Conservation (phyloP, 306 rosid species). For the Elaeagnus macrophylla region DNA sequence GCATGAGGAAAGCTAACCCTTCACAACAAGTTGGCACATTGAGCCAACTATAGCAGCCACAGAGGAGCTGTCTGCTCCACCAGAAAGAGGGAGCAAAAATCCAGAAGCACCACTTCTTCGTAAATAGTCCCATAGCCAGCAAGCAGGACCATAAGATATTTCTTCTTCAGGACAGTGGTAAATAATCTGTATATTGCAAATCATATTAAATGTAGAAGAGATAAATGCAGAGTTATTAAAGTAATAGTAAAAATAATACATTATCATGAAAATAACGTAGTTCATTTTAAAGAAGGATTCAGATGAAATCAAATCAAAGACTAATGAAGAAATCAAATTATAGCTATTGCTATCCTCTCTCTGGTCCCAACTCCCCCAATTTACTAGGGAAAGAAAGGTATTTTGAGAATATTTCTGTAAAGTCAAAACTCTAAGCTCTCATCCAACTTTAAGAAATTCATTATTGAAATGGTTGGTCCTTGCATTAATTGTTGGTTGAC, state of each 20-base stretch:
- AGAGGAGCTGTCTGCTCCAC: conserved; percentile 97
- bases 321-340: neutral
- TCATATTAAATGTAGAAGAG: conserved; percentile 19
- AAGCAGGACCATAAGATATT: conserved; percentile 95
- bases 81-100: conserved; percentile 95
- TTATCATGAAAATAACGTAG: neutral
- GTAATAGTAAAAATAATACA: neutral
- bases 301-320: conserved; percentile 7
- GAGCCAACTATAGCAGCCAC: conserved; percentile 97
- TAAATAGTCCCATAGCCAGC: conserved; percentile 98
- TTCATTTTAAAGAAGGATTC: neutral
- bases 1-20: conserved; percentile 42
- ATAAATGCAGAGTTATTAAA: neutral
- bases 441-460: neutral
- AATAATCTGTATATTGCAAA: conserved; percentile 43
- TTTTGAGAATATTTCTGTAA: neutral
- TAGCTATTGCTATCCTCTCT: too few species aligned
- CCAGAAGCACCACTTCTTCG: conserved; percentile 99
- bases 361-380: neutral
- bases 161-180: conserved; percentile 92
- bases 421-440: neutral
- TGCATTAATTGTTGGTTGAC: conserved; percentile 10
- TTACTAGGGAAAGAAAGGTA: neutral
- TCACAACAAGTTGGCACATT: conserved; percentile 93
- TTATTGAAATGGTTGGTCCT: conserved; percentile 10